Conservation (phyloP, 148 eudicot genomes). For the Selenicereus undatus region DNA sequence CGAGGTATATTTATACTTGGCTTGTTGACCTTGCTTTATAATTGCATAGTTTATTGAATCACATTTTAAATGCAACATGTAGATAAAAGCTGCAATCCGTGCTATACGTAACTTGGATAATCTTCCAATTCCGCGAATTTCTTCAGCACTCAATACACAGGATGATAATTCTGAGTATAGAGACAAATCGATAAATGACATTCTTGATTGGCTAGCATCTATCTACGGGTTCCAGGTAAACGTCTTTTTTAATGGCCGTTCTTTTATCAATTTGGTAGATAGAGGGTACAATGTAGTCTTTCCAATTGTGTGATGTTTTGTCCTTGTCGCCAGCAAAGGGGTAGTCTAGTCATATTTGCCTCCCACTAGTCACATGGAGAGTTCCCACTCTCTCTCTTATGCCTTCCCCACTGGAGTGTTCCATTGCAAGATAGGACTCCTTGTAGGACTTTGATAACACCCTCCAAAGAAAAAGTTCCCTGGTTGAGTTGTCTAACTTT, state of each 20-base stretch:
- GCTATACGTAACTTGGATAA: conserved; percentile 62
- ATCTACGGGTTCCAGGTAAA: conserved; percentile 89
- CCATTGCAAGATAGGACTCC: neutral
- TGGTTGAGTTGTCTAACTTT: neutral
- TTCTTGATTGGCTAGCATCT: conserved; percentile 87
- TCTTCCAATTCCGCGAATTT: conserved; percentile 62
- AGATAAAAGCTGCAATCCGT: conserved; percentile 84
- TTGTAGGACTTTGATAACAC: neutral
- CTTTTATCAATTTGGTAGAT: neutral
- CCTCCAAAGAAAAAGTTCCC: neutral
- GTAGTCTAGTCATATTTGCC: neutral
- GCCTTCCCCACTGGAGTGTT: neutral
- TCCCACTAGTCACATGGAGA: neutral
- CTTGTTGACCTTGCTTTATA: conserved; percentile 5
- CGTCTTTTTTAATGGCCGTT: neutral
- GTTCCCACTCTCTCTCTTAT: no score
- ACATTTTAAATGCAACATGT: conserved; percentile 14
- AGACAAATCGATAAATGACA: conserved; percentile 61
- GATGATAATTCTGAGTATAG: conserved; percentile 50
- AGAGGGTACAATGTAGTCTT: neutral
- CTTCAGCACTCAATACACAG: conserved; percentile 18
- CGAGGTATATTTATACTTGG: conserved; percentile 48
- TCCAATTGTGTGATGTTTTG: neutral
- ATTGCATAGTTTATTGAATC: neutral
- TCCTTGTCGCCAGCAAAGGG: neutral